Evolutionary conservation across 345 rosid species (phyloP).

Genomic region (Melaleuca alternifolia): DNA sequence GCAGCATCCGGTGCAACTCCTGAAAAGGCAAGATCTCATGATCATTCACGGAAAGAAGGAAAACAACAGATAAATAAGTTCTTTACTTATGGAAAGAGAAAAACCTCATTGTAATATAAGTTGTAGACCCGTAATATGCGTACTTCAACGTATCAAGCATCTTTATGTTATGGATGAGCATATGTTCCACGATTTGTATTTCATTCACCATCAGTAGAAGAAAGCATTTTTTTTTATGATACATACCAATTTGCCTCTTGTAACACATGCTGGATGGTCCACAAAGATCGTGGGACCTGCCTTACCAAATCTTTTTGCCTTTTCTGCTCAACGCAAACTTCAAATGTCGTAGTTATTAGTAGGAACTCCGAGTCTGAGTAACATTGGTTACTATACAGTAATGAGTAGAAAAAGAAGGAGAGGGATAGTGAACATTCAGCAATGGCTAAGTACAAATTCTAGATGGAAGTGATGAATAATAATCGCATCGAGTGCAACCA

Average conservation of each 20-base stretch:
- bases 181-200: not conserved
- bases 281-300: not conserved
- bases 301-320: not conserved
- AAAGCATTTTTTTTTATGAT: not conserved
- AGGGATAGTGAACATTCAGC: not conserved
- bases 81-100: not conserved
- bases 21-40: not conserved
- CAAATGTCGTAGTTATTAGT: not conserved
- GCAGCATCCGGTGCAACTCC: not conserved
- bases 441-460: not conserved
- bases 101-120: not conserved
- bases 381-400: not conserved
- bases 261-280: not conserved
- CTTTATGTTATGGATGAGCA: not conserved
- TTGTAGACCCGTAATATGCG: not conserved
- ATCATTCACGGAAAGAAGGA: not conserved
- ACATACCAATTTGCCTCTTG: not conserved
- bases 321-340: not conserved
- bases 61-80: not conserved
- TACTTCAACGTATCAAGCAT: not conserved
- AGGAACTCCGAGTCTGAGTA: not conserved
- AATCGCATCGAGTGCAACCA: not conserved
- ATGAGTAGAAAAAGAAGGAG: not conserved
- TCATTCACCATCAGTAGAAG: not conserved
- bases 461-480: not conserved